These are phyloP conservation scores for Trichoderma hamatum DNA, from an alignment of 2,329 filamentous ascomycete genomes.

Conservation along the genomic window DNA sequence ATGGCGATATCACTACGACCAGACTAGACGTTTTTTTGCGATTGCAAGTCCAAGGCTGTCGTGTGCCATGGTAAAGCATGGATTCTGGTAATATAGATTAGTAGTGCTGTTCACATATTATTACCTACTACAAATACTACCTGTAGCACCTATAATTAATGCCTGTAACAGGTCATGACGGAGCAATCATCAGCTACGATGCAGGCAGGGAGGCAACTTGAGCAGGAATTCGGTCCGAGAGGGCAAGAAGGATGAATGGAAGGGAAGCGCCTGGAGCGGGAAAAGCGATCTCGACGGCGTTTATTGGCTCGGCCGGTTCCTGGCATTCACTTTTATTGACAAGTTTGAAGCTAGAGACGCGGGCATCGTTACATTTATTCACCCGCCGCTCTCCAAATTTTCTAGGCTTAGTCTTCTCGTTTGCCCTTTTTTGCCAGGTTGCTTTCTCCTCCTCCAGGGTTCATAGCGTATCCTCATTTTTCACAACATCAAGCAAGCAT, in stretches of 20 bases:
- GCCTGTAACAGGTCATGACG: background rate
- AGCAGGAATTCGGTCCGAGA: background rate
- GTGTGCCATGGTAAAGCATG: background rate
- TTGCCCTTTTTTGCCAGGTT: background rate
- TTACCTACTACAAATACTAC: background rate
- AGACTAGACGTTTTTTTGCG: background rate
- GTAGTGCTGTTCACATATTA: background rate
- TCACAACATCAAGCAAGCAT: background rate
- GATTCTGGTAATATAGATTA: background rate
- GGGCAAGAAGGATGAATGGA: background rate
- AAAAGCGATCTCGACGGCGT: background rate
- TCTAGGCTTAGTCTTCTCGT: background rate
- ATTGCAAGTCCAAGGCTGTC: background rate
- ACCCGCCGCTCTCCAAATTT: background rate
- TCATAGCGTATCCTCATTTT: background rate
- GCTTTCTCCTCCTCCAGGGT: background rate
- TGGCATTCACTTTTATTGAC: slow-evolving; percentile 12
- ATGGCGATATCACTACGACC: background rate
- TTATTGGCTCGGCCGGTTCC: slow-evolving; percentile 6
- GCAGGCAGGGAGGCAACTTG: background rate
- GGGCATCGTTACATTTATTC: background rate
- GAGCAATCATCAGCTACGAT: background rate
- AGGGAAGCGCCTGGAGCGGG: background rate
- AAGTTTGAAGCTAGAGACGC: background rate
- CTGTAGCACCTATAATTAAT: too few species aligned